These are phyloP conservation scores for Mycena epipterygia DNA, from an alignment of 768 basidiomycete genomes.

Conservation along the genomic window DNA sequence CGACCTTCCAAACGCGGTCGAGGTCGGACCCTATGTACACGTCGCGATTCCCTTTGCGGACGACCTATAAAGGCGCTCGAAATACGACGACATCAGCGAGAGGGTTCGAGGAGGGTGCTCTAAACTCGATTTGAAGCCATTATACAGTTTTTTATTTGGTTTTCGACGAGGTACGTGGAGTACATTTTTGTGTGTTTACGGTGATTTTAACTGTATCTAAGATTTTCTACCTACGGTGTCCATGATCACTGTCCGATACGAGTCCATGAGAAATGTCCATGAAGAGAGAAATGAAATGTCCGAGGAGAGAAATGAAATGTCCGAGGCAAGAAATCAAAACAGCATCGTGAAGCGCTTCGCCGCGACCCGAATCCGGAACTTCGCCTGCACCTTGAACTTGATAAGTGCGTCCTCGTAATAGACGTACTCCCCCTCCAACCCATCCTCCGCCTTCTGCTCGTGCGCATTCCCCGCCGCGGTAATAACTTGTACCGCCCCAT, in stretches of 20 bases:
- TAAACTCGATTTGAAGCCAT: too few relatives aligned
- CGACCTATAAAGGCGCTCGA: not conserved
- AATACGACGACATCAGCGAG: too few relatives aligned
- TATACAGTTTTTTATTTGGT: too few relatives aligned
- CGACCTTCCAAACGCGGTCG: too few relatives aligned
- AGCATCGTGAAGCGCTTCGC: slow-evolving; percentile 11
- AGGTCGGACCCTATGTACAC: too few relatives aligned
- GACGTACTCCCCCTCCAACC: not conserved
- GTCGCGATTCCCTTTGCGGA: too few relatives aligned
- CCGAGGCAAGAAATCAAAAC: not conserved
- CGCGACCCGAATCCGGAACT: not conserved
- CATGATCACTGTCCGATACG: not conserved
- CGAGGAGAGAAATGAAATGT: not conserved
- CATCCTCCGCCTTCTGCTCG: not conserved
- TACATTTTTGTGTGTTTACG: not conserved
- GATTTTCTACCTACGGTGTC: not conserved
- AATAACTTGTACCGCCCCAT: slow-evolving; percentile 19
- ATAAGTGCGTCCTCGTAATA: slow-evolving; percentile 5
- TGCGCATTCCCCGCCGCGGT: not conserved
- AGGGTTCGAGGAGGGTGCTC: too few relatives aligned
- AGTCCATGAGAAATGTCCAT: not conserved
- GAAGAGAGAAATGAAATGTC: not conserved
- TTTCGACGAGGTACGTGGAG: not conserved
- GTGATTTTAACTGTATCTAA: not conserved
- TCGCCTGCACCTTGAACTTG: slow-evolving; percentile 8